Evolutionary conservation across 208 protist species (phyloP).

Genomic region (Strigomonas galati): DNA sequence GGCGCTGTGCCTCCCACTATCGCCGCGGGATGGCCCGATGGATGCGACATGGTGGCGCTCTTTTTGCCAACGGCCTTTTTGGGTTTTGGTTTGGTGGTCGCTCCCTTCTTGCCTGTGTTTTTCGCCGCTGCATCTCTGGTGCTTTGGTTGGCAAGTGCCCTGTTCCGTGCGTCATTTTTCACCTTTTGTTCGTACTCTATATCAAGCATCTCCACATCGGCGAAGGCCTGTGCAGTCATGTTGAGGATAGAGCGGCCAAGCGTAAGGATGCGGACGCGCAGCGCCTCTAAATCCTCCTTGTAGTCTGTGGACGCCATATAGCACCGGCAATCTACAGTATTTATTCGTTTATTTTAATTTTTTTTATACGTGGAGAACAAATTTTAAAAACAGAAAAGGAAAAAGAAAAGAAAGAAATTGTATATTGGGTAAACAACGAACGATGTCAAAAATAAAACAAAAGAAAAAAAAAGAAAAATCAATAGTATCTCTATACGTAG

Average conservation of each 20-base stretch:
- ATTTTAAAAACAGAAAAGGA: neutral
- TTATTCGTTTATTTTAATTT: neutral
- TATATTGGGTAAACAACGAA: neutral
- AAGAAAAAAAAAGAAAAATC: slow-evolving; percentile 7
- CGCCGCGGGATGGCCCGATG: too few species aligned
- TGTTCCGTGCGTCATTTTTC: neutral
- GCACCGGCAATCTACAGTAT: neutral
- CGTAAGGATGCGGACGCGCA: slow-evolving; percentile 37
- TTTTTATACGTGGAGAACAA: neutral
- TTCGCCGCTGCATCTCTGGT: neutral
- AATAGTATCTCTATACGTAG: too few species aligned
- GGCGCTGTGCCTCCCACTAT: too few species aligned
- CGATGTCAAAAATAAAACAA: neutral
- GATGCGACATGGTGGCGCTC: neutral
- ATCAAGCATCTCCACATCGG: slow-evolving; percentile 1
- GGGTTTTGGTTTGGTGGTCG: neutral
- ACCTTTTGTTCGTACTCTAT: neutral
- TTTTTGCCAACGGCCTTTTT: neutral
- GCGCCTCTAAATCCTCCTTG: slow-evolving; percentile 21
- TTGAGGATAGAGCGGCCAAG: slow-evolving; percentile 29
- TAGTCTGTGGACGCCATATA: neutral
- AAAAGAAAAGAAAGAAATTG: slow-evolving; percentile 15
- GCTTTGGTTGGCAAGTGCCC: neutral
- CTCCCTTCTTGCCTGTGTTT: neutral
- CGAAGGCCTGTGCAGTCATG: slow-evolving; percentile 22